Base-by-base conservation (phyloP, 768 basidiomycete species). In the Obba rivulosa region DNA sequence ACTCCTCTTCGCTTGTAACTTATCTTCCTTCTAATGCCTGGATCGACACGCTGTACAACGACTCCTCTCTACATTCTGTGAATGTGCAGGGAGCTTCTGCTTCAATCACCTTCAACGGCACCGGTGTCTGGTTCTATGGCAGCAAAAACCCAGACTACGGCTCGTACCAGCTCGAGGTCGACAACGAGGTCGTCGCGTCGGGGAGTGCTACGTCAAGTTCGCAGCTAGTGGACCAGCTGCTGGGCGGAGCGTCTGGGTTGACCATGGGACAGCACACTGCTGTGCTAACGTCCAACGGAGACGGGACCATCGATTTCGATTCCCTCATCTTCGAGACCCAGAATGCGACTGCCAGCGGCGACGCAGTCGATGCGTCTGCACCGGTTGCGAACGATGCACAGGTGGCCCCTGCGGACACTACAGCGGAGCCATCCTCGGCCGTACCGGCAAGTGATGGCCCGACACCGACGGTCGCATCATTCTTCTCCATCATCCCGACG, bases 71-170 rank as follows among this genome's bases (percentile, higher is more conserved):
- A 49, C 79, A 80, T 51, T 61, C 65, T 5, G 73, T 75, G 11
- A 61, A 68, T 20, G 51, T 62, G 44, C 65, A 64, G 48, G 76
- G 74, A 53, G 79, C 81, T 21, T 68, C 71, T 4, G 78, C 75
- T 25, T 72, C 72, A 4, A 65, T 81, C 44, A 57, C 63, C 11
- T 81, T 81, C 60, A 71, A 71, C 55, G 79, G 80, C 34, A 80
- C 77, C 48, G 80, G 77, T 3, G 68, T 80, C 43, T 71, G 73
- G 56, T 60, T 81, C 41, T 77, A 72, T 56, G 79, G 77, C 24
- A 75, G 73, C 4, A 65, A 59, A 35, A 60, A 71, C 47, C 66
- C 73, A 31, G 66, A 66, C 46, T 77, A 80, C 56, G 78, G 80
- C 46, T 60, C 62, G 13, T 80, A 72, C 57, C 62, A 66, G 20